Evolutionary conservation across 192 early-diverging fungal species (phyloP), one percentile per base, ranked within the genome.

Genomic region (Linnemannia schmuckeri): DNA sequence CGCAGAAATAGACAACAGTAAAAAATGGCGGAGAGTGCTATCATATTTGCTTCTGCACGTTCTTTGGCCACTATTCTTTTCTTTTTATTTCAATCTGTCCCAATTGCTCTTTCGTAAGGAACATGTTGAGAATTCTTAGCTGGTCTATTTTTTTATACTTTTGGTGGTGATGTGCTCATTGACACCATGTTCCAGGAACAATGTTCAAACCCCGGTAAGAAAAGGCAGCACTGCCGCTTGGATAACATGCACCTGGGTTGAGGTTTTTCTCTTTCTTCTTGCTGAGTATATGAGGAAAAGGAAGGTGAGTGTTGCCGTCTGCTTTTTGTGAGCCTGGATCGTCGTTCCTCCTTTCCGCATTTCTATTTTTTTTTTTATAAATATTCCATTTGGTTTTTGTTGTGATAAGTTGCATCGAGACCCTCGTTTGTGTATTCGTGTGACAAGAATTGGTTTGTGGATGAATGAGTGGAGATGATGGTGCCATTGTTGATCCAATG

Each of bases 1-100:
- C 85, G 85, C 72, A 81, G 85, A 87, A 80, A 87, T 87, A 87
- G 85, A 81, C 85, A 87, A 40, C 72, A 81, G 74, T 78, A 75
- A 74, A 72, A n/a, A 74, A 68, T 10, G 73, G 72, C 38, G 15
- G 42, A 49, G 46, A 37, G 35, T 37, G 74, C 33, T 41, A 40
- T 10, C 9, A 42, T 72, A 40, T 61, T 57, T 46, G 13, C 57
- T 27, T 69, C 15, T 27, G 35, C 55, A 40, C 41, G 10, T 10
- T 54, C 54, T 33, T 35, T 24, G 24, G n/a, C 44, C 47, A 41
- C 13, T 61, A 33, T 80, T 42, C 49, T n/a, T 57, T 20, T 55
- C 15, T 4, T 20, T 22, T 52, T 52, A 20, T 27, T 61, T 46
- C 38, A 74, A 54, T 80, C 18, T n/a, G 24, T 80, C 27, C 46